phyloP scores from a whole-genome alignment of 768 basidiomycete species.

The Myochromella boudieri region DNA sequence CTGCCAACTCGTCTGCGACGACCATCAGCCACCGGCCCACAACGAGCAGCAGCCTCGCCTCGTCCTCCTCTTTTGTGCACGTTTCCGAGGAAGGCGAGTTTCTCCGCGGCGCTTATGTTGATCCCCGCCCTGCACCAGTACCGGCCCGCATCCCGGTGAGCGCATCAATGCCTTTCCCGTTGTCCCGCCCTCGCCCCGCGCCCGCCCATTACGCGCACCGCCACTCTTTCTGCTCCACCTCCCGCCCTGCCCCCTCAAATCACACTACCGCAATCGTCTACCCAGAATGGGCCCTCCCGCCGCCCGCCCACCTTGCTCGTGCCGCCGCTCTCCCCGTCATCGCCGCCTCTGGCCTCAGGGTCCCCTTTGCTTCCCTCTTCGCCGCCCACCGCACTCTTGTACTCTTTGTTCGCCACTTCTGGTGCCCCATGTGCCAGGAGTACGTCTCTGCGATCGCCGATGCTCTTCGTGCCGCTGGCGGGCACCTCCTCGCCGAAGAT shows the following conservation, averaged over 20 bases:
- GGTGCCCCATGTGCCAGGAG: conserved; percentile 87
- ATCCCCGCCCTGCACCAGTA: conserved; percentile 15
- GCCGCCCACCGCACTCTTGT: conserved; percentile 57
- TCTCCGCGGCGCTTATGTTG: conserved; percentile 20
- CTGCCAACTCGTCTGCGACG: too few relatives aligned
- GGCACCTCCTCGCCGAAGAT: neutral
- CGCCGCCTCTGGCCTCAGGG: conserved; percentile 62
- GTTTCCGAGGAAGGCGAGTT: too few relatives aligned
- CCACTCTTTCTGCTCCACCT: conserved; percentile 5
- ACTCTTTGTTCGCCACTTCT: conserved; percentile 87
- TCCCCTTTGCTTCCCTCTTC: conserved; percentile 72
- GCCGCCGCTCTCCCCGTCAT: conserved; percentile 67
- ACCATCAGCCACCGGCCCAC: too few relatives aligned
- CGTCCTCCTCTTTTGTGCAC: conserved; percentile 20
- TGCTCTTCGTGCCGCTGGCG: conserved; percentile 14
- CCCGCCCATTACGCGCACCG: conserved; percentile 8
- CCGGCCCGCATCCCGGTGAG: conserved; percentile 1
- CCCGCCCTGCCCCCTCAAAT: neutral
- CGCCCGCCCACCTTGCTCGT: conserved; percentile 51
- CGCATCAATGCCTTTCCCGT: neutral
- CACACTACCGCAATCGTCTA: conserved; percentile 20
- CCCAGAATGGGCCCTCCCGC: conserved; percentile 52
- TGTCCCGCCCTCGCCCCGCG: neutral
- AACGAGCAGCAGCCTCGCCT: conserved; percentile 8
- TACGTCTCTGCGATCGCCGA: conserved; percentile 68